phyloP scores from a whole-genome alignment of 257 asterid genomes.

The Plantago elongata region DNA sequence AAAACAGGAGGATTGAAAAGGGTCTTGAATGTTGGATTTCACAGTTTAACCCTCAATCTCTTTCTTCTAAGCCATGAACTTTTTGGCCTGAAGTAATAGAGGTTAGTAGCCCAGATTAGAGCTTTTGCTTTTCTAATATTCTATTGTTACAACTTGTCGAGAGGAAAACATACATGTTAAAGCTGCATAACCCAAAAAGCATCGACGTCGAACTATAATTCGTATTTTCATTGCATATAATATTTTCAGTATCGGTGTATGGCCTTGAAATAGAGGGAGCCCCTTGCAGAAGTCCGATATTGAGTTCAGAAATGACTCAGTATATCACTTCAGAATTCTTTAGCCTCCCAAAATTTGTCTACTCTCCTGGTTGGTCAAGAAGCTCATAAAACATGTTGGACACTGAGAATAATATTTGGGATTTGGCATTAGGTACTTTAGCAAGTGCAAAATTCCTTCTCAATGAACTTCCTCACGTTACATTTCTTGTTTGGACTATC shows the following conservation, averaged over 20 bases:
- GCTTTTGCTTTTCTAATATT: not conserved
- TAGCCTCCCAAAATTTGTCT: too few relatives aligned
- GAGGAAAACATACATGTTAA: not conserved
- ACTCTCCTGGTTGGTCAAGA: too few relatives aligned
- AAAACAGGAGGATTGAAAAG: not conserved
- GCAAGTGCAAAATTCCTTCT: too few relatives aligned
- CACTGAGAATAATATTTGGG: too few relatives aligned
- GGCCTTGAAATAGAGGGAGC: not conserved
- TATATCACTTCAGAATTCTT: too few relatives aligned
- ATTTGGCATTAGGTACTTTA: too few relatives aligned
- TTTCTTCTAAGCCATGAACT: not conserved
- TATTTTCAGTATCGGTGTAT: not conserved
- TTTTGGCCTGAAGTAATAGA: not conserved
- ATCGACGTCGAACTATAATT: not conserved
- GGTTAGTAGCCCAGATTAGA: too few relatives aligned
- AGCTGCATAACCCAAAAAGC: not conserved
- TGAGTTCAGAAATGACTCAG: too few relatives aligned
- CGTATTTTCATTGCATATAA: not conserved
- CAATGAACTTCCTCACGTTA: too few relatives aligned
- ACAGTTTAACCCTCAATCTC: too few relatives aligned
- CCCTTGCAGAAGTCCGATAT: not conserved
- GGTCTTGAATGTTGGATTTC: not conserved
- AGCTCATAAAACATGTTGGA: too few relatives aligned
- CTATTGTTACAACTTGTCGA: not conserved
- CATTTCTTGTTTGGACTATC: too few relatives aligned